Evolutionary conservation across 163 green algal species (phyloP).

Genomic region (Chlorella variabilis): DNA sequence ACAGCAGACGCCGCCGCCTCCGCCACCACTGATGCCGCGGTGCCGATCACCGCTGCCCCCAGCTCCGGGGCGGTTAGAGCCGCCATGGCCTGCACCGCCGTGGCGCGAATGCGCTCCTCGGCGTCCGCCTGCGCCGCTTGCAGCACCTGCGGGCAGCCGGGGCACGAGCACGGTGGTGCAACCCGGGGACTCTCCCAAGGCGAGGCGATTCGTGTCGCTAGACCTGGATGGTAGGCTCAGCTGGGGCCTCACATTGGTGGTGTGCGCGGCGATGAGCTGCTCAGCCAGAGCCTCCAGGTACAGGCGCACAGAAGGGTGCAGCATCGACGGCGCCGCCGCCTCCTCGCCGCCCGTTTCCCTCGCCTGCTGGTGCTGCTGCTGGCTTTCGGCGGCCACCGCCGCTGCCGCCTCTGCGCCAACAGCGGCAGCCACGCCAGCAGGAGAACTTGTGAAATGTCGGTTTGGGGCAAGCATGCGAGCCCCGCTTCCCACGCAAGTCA

Average conservation of each 20-base stretch:
- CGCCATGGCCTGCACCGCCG: slow-evolving; percentile 23
- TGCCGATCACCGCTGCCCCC: slow-evolving; percentile 35
- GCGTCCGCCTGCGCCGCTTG: slow-evolving; percentile 3
- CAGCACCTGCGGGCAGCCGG: slow-evolving; percentile 1
- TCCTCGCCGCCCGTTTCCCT: background rate
- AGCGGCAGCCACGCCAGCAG: background rate
- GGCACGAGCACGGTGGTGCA: too few species aligned
- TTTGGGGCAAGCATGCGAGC: too few species aligned
- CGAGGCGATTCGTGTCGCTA: too few species aligned
- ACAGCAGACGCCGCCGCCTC: slow-evolving; percentile 21
- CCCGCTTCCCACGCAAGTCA: background rate
- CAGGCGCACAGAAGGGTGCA: background rate
- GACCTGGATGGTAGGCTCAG: too few species aligned
- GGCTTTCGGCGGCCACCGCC: background rate
- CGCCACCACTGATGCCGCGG: slow-evolving; percentile 31
- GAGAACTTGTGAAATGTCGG: too few species aligned
- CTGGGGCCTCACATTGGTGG: too few species aligned
- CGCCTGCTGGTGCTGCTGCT: background rate
- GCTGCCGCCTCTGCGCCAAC: slow-evolving; percentile 11
- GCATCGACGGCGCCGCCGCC: background rate
- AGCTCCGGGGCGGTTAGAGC: background rate
- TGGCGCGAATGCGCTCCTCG: background rate
- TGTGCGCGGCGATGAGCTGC: slow-evolving; percentile 22
- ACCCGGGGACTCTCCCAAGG: too few species aligned
- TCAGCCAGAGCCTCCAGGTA: slow-evolving; percentile 22